These are phyloP conservation scores for Kwoniella heveanensis DNA, from an alignment of 768 basidiomycete species.

Conservation along the genomic window DNA sequence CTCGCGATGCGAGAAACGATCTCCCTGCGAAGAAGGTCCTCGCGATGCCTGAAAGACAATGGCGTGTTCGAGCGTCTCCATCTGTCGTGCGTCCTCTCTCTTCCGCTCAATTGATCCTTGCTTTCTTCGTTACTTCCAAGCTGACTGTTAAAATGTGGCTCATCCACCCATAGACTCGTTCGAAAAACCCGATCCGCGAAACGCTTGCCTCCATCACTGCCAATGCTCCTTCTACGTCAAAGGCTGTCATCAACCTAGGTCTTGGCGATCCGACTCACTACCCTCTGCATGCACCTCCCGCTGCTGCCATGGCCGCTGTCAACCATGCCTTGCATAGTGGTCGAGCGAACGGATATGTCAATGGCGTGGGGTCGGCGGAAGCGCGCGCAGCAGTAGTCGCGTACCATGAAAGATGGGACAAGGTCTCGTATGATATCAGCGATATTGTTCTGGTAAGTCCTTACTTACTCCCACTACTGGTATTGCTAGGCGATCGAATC, in stretches of 20 bases:
- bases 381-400: conserved; percentile 54
- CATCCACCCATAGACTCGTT: conserved; percentile 46
- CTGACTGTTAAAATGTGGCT: too few species aligned
- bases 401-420: conserved; percentile 54
- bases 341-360: conserved; percentile 53
- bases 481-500: too few species aligned
- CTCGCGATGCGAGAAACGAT: conserved; percentile 6
- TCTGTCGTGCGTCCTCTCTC: conserved; percentile 34
- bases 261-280: conserved; percentile 56
- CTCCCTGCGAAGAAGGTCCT: conserved; percentile 7
- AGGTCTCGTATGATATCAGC: conserved; percentile 40
- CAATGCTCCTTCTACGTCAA: conserved; percentile 34
- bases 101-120: too few species aligned
- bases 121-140: too few species aligned
- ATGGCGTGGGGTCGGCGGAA: conserved; percentile 42
- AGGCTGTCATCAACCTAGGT: conserved; percentile 57
- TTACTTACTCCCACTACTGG: background rate
- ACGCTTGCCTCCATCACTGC: conserved; percentile 46
- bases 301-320: conserved; percentile 46
- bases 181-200: conserved; percentile 51
- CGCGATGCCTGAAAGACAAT: conserved; percentile 16
- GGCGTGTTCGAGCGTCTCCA: conserved; percentile 47
- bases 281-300: conserved; percentile 52
- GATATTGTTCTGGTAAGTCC: conserved; percentile 49
- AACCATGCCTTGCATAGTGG: conserved; percentile 35